phyloP scores from a whole-genome alignment of 2,329 filamentous ascomycete species.

The Colletotrichum sp. region DNA sequence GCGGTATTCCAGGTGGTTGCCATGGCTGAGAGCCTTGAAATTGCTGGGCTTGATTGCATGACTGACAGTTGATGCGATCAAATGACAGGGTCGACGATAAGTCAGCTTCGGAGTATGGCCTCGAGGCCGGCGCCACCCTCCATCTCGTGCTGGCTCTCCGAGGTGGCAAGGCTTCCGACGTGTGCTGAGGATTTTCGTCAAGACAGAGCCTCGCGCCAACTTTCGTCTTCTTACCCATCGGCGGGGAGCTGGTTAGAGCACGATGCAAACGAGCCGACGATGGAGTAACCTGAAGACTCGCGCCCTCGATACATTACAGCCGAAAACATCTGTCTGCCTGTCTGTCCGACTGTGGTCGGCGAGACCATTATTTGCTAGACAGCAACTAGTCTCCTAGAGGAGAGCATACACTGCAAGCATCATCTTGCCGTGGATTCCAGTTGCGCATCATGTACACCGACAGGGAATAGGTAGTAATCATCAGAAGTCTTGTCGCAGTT shows the following conservation, averaged over 20 bases:
- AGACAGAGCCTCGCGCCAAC: background rate
- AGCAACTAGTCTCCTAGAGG: background rate
- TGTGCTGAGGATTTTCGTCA: background rate
- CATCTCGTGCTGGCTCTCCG: conserved; percentile 95
- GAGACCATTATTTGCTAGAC: background rate
- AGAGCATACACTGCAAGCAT: background rate
- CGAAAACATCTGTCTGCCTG: background rate
- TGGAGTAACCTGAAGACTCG: background rate
- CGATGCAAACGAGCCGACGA: background rate
- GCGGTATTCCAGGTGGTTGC: background rate
- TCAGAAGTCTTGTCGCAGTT: background rate
- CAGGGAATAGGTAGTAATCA: background rate
- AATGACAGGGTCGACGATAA: conserved; percentile 86
- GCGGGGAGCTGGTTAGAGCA: background rate
- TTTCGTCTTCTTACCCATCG: background rate
- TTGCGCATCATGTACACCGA: background rate
- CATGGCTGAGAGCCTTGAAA: background rate
- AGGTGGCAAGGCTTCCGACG: conserved; percentile 60
- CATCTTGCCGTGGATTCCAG: background rate
- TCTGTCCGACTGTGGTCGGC: background rate
- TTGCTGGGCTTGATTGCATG: background rate
- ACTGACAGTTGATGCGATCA: background rate
- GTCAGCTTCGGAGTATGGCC: conserved; percentile 86
- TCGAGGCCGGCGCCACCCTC: conserved; percentile 90
- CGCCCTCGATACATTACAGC: background rate